Evolutionary conservation across 169 alveolate genomes (phyloP).

Genomic region (Cryptosporidium parvum): DNA sequence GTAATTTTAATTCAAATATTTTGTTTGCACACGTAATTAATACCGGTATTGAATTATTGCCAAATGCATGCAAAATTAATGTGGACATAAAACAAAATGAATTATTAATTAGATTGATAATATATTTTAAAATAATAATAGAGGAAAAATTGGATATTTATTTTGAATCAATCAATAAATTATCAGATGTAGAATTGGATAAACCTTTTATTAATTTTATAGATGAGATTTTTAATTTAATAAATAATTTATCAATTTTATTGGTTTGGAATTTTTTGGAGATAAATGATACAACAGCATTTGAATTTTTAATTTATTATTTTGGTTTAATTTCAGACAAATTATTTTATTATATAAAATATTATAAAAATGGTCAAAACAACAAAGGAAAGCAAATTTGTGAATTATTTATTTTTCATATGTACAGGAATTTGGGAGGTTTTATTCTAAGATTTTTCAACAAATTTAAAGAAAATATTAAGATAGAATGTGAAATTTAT

Average conservation of each 20-base stretch:
- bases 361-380: background rate
- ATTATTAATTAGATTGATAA: background rate
- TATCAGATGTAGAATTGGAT: background rate
- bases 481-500: background rate
- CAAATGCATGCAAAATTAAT: conserved; percentile 1
- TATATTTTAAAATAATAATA: background rate
- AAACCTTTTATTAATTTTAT: background rate
- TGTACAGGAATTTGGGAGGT: background rate
- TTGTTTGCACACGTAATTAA: background rate
- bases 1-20: background rate
- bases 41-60: conserved; percentile 9
- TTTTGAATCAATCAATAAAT: background rate
- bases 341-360: background rate
- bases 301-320: background rate
- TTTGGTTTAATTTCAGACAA: conserved; percentile 20
- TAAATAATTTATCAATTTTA: background rate
- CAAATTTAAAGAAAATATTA: background rate
- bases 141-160: conserved; percentile 5
- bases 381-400: background rate
- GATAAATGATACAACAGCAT: background rate
- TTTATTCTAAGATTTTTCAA: background rate
- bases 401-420: background rate
- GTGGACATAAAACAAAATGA: conserved; percentile 3
- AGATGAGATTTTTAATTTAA: background rate
- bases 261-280: background rate